Base-by-base conservation (phyloP, 768 basidiomycete genomes). In the Tricholoma furcatifolium region DNA sequence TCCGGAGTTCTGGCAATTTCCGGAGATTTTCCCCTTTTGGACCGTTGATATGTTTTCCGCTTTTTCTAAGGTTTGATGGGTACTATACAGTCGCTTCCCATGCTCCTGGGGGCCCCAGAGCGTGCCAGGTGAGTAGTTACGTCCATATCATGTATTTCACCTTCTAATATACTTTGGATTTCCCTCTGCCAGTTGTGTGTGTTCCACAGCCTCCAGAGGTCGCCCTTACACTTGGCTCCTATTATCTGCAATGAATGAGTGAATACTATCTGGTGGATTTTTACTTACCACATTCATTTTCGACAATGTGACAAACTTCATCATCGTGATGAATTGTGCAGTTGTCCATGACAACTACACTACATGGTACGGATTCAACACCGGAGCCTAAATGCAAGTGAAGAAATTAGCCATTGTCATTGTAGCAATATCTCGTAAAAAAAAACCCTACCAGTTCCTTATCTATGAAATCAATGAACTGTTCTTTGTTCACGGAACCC, bases 311-410 rank as follows among this genome's bases (percentile, higher is more conserved):
- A 1, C 63, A 60, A n/a, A 76, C 53, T 4, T 70, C 70, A 17
- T 69, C 67, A 41, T 66, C 63, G 31, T 76, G 73, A 54, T 77
- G 74, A 43, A 76, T 76, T 2, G 60, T 48, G 43, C 73, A 73
- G 52, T 76, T 76, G 42, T 75, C 69, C 34, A 76, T 50, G 1
- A 77, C 62, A 23, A 76, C 60, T 4, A 74, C 63, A 56, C 74
- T 76, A 11, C 56, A 49, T 8, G 73, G 60, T 65, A 77, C 17
- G 72, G 72, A 20, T 62, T 70, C 21, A 69, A 48, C 20, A 57
- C 50, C 21, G 65, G 66, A 8, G 64, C 61, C 49, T 50, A 71
- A 60, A 10, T n/a, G n/a, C n/a, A n/a, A n/a, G n/a, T n/a, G n/a
- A n/a, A n/a, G n/a, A n/a, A n/a, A n/a, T 7, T 20, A 21, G 20